Conservation (phyloP, 768 basidiomycete species). For the Lentinus brumalis region DNA sequence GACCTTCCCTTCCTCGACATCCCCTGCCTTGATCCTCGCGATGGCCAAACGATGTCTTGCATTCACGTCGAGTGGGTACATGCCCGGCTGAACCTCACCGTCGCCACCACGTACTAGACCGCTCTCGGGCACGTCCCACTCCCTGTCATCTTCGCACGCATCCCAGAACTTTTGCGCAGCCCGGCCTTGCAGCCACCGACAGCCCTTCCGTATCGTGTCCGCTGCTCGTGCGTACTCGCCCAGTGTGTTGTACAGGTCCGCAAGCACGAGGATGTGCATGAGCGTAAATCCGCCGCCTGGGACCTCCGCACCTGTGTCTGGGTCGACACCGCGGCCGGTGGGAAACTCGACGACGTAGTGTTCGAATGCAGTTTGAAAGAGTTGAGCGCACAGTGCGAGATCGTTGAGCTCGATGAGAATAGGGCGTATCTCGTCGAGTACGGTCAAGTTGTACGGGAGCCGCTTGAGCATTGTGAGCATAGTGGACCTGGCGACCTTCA, state of each 20-base stretch:
- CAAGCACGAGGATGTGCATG: conserved; percentile 79
- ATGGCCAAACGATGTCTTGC: conserved; percentile 84
- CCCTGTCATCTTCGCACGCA: conserved; percentile 80
- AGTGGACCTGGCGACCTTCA: conserved; percentile 63
- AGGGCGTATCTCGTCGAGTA: conserved; percentile 76
- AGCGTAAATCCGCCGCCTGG: conserved; percentile 48
- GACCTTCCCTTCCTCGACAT: conserved; percentile 82
- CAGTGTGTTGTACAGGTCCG: conserved; percentile 78
- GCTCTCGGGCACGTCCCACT: conserved; percentile 64
- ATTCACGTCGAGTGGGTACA: conserved; percentile 69
- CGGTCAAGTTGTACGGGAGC: conserved; percentile 76
- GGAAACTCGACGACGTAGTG: conserved; percentile 59
- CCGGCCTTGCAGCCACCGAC: conserved; percentile 91
- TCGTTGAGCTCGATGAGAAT: conserved; percentile 77
- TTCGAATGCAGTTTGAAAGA: conserved; percentile 76
- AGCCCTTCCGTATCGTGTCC: conserved; percentile 70
- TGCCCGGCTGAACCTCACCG: conserved; percentile 56
- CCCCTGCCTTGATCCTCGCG: conserved; percentile 77
- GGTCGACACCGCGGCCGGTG: conserved; percentile 44
- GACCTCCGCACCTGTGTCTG: conserved; percentile 25
- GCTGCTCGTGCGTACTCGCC: conserved; percentile 70
- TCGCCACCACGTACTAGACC: conserved; percentile 28
- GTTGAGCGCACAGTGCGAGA: conserved; percentile 58
- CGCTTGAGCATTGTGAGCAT: conserved; percentile 73
- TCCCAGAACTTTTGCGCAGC: conserved; percentile 78